A percentile compares a stretch with the other conserved stretches of the same genome.
These are phyloP conservation scores for Aspergillus pseudoviridinutans DNA, from an alignment of 2,329 filamentous ascomycete species.

Conservation along the genomic window DNA sequence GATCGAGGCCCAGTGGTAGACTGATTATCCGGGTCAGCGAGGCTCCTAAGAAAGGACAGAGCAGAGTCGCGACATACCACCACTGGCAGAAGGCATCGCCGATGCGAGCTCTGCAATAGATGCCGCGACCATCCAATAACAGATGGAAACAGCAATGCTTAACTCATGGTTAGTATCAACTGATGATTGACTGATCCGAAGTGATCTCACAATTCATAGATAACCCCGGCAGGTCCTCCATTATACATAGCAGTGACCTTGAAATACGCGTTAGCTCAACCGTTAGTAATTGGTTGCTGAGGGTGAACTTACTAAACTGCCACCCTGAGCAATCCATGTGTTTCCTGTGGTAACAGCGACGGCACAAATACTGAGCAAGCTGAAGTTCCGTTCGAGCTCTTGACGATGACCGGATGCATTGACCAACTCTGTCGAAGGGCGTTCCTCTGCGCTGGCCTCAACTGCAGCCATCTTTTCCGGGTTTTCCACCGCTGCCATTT, in stretches of 20 bases:
- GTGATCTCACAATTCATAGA: slow-evolving; percentile 55
- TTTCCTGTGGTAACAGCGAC: slow-evolving; percentile 61
- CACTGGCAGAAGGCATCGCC: slow-evolving; percentile 58
- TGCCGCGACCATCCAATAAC: slow-evolving; percentile 57
- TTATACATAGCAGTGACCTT: slow-evolving; percentile 53
- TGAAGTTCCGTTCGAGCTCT: slow-evolving; percentile 61
- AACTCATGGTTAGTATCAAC: slow-evolving; percentile 10
- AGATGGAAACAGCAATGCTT: slow-evolving; percentile 44
- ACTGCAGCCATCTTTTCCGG: slow-evolving; percentile 21
- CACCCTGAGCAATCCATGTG: slow-evolving; percentile 61
- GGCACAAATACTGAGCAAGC: slow-evolving; percentile 56
- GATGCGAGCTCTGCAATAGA: slow-evolving; percentile 59
- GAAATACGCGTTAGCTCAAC: not conserved
- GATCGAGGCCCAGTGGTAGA: slow-evolving; percentile 60
- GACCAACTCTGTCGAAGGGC: slow-evolving; percentile 41
- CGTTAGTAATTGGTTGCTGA: not conserved
- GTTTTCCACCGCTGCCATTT: slow-evolving; percentile 14
- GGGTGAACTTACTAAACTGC: slow-evolving; percentile 51
- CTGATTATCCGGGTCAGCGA: slow-evolving; percentile 20
- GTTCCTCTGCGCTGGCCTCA: slow-evolving; percentile 24
- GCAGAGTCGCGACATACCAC: slow-evolving; percentile 30
- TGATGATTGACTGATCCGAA: not conserved
- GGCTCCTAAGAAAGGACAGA: not conserved
- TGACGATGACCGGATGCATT: slow-evolving; percentile 63
- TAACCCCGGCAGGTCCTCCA: slow-evolving; percentile 58